Conservation (phyloP, 805 yeast genomes). For the Saccharomycopsis javanensis region DNA sequence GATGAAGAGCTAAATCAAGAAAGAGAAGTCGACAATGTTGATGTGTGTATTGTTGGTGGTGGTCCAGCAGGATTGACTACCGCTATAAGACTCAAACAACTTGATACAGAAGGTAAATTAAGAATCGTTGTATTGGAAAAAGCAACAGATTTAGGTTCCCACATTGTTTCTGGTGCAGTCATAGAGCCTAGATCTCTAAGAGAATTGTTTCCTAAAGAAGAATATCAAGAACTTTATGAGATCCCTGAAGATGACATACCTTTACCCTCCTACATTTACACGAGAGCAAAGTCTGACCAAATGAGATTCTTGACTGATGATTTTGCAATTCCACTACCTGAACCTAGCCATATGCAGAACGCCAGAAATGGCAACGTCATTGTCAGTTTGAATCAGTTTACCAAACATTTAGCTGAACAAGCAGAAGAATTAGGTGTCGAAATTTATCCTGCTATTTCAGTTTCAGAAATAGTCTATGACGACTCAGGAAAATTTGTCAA, state of each 20-base stretch:
- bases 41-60: slow-evolving; percentile 93
- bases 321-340: slow-evolving; percentile 66
- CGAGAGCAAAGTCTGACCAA: slow-evolving; percentile 65
- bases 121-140: slow-evolving; percentile 88
- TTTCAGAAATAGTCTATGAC: slow-evolving; percentile 60
- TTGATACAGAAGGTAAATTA: slow-evolving; percentile 63
- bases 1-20: slow-evolving; percentile 3
- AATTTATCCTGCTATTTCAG: slow-evolving; percentile 83
- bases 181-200: slow-evolving; percentile 81
- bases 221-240: slow-evolving; percentile 27
- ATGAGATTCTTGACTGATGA: slow-evolving; percentile 60
- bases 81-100: slow-evolving; percentile 80
- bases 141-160: slow-evolving; percentile 88
- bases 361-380: slow-evolving; percentile 66
- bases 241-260: slow-evolving; percentile 39
- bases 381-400: slow-evolving; percentile 73
- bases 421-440: slow-evolving; percentile 95
- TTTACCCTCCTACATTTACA: slow-evolving; percentile 66
- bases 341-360: slow-evolving; percentile 86
- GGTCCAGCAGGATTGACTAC: slow-evolving; percentile 97
- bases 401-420: slow-evolving; percentile 69
- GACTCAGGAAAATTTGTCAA: slow-evolving; percentile 43
- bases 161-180: slow-evolving; percentile 88
- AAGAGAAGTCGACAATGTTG: slow-evolving; percentile 54
- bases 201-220: slow-evolving; percentile 71